phyloP scores from a whole-genome alignment of 305 asterid species.

The Ilex paraguariensis region DNA sequence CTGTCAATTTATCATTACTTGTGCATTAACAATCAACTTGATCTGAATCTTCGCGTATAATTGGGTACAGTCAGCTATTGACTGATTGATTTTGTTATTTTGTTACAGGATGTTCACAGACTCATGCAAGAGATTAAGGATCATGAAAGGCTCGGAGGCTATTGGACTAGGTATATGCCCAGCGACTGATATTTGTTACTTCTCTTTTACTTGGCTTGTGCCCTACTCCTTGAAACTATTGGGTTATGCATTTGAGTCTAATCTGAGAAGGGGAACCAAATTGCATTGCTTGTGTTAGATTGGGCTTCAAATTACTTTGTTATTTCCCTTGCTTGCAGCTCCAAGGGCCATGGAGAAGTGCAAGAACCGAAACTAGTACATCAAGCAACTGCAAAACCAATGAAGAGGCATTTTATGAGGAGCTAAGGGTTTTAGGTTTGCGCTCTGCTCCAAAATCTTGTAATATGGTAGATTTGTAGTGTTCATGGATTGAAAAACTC shows the following conservation, averaged over 20 bases:
- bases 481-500: conserved; percentile 27
- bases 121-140: conserved; percentile 78
- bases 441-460: no score
- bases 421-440: conserved; percentile 4
- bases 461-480: conserved; percentile 27
- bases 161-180: conserved; percentile 64
- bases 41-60: neutral
- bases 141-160: conserved; percentile 88
- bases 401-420: no score
- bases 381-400: no score
- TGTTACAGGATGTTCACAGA: conserved; percentile 66
- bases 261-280: no score
- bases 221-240: no score
- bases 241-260: no score
- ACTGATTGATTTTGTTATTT: conserved; percentile 7
- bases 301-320: no score
- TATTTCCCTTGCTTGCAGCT: conserved; percentile 41
- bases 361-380: conserved; percentile 44
- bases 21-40: neutral
- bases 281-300: no score
- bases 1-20: neutral
- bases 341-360: conserved; percentile 70
- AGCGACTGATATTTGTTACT: neutral
- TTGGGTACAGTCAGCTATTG: neutral
- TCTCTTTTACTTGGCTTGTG: neutral